A percentile compares a stretch with the other conserved stretches of the same genome.
These are phyloP conservation scores for Themeda triandra DNA, from an alignment of 176 grass and related monocot genomes.

Conservation along the genomic window DNA sequence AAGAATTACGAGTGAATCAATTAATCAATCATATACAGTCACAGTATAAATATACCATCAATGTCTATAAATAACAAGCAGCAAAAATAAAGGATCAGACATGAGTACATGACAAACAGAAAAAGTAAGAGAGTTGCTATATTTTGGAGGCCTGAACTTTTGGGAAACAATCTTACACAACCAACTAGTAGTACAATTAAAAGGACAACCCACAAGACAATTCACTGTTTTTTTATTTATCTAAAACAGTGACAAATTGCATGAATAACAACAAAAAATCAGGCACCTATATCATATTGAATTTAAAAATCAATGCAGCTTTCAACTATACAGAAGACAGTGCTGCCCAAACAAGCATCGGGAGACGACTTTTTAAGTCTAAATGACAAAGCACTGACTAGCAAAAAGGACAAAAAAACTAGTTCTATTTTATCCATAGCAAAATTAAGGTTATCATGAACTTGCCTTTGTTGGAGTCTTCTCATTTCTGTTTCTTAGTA, in stretches of 20 bases:
- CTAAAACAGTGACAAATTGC: neutral
- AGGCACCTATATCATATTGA: neutral
- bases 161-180: neutral
- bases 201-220: neutral
- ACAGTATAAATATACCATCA: neutral
- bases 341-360: neutral
- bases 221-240: neutral
- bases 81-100: neutral
- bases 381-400: neutral
- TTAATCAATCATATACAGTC: neutral
- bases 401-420: neutral
- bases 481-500: constrained; percentile 44
- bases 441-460: constrained; percentile 18
- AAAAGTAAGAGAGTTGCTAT: neutral
- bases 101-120: neutral
- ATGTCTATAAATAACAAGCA: neutral
- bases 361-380: constrained; percentile 19
- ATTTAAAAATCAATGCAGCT: neutral
- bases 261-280: neutral
- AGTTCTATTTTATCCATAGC: neutral
- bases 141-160: neutral
- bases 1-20: neutral
- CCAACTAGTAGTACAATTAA: neutral
- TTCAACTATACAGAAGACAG: neutral
- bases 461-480: constrained; percentile 38